Percentiles rank a stretch among this genome's conserved stretches.
These are phyloP conservation scores for Penicillium pancosmium DNA, from an alignment of 495 filamentous ascomycete genomes.

Conservation along the genomic window DNA sequence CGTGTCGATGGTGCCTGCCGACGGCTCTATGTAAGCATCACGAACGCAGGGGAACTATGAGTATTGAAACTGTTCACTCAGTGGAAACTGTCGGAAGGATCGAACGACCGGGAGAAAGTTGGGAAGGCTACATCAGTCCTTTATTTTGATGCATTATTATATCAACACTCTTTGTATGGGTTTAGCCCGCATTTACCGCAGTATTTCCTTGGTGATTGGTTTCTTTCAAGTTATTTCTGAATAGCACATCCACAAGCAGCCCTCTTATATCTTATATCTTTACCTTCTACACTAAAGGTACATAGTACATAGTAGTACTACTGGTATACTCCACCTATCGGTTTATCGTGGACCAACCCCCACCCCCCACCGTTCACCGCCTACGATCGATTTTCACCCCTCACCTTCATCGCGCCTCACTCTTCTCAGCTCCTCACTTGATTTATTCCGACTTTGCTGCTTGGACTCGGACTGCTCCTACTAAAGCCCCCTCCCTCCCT, in stretches of 20 bases:
- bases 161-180: neutral
- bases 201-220: neutral
- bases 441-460: neutral
- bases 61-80: too few relatives aligned
- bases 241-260: too few relatives aligned
- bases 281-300: neutral
- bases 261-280: neutral
- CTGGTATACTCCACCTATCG: neutral
- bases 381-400: constrained; percentile 21
- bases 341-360: neutral
- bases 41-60: neutral
- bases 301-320: too few relatives aligned
- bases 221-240: too few relatives aligned
- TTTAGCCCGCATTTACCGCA: neutral
- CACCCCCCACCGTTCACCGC: constrained; percentile 29
- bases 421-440: neutral
- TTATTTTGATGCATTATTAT: neutral
- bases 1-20: constrained; percentile 26
- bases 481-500: neutral
- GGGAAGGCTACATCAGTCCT: neutral
- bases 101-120: neutral
- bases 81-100: too few relatives aligned
- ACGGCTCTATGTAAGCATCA: neutral
- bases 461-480: neutral
- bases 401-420: neutral